Evolutionary conservation across 257 asterid genomes (phyloP).

Genomic region (Marsdenia floribunda): DNA sequence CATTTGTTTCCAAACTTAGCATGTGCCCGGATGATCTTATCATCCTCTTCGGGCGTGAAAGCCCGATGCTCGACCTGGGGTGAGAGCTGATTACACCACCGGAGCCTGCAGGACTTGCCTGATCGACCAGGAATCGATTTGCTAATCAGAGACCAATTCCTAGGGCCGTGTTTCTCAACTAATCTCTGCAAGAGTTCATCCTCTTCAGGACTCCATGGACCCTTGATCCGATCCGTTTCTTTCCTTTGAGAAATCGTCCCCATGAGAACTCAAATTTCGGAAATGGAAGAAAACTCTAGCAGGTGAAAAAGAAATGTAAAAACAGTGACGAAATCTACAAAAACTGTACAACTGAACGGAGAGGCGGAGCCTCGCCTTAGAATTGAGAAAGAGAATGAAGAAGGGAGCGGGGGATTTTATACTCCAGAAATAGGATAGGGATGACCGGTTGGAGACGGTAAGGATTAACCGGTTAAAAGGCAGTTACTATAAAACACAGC

Average conservation of each 20-base stretch:
- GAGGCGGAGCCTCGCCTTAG: conserved; percentile 61
- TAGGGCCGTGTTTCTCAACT: conserved; percentile 67
- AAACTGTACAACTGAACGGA: conserved; percentile 22
- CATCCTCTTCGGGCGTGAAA: conserved; percentile 64
- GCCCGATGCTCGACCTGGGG: conserved; percentile 80
- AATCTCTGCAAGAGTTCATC: conserved; percentile 51
- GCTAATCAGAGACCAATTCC: conserved; percentile 83
- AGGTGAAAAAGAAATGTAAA: too few species aligned
- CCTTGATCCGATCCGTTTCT: conserved; percentile 68
- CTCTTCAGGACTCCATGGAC: conserved; percentile 91
- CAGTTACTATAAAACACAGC: conserved; percentile 59
- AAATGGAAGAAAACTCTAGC: not conserved
- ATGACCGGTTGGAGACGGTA: conserved; percentile 55
- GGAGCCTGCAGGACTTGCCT: conserved; percentile 69
- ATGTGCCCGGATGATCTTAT: conserved; percentile 62
- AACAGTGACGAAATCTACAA: not conserved
- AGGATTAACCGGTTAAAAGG: conserved; percentile 49
- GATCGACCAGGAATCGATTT: conserved; percentile 70
- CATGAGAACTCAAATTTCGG: conserved; percentile 16
- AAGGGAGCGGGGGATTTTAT: conserved; percentile 23
- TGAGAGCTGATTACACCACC: conserved; percentile 88
- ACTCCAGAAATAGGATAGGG: conserved; percentile 26
- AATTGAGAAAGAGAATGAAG: conserved; percentile 18
- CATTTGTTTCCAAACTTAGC: conserved; percentile 68
- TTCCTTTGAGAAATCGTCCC: conserved; percentile 34